Evolutionary conservation across 176 grass and related monocot species (phyloP).

Genomic region (Aegilops speltoides): DNA sequence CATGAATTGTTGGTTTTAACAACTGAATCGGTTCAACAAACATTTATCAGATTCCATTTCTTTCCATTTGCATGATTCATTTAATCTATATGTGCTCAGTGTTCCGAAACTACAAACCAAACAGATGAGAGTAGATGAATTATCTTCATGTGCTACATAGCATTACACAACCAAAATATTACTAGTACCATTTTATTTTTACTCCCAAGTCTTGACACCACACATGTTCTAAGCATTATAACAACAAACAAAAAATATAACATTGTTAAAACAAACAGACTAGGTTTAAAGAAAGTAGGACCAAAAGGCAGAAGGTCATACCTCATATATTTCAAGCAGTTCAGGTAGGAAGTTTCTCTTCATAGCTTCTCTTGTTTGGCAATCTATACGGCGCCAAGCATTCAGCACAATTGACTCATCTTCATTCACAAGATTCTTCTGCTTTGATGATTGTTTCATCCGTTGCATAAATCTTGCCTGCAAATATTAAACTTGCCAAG

Average conservation of each 20-base stretch:
- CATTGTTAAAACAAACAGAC: too few relatives aligned
- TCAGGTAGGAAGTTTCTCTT: constrained; percentile 74
- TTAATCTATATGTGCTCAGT: background rate
- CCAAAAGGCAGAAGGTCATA: constrained; percentile 15
- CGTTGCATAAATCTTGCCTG: constrained; percentile 67
- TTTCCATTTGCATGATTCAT: background rate
- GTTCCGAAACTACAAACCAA: background rate
- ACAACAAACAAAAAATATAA: background rate
- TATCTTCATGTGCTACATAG: background rate
- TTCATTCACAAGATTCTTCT: constrained; percentile 45
- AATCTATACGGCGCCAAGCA: constrained; percentile 76
- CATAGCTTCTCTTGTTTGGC: constrained; percentile 73
- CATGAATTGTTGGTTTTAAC: background rate
- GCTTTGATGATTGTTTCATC: constrained; percentile 45
- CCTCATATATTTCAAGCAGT: constrained; percentile 79
- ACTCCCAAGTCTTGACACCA: background rate
- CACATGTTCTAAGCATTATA: background rate
- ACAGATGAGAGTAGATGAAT: background rate
- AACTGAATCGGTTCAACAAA: background rate
- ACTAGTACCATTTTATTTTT: background rate
- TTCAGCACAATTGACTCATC: constrained; percentile 61
- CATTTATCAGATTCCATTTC: background rate
- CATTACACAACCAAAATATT: background rate
- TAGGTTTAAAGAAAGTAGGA: background rate
- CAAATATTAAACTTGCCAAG: constrained; percentile 1